phyloP scores from a whole-genome alignment of 148 eudicot species.

The Rhododendron vialii region DNA sequence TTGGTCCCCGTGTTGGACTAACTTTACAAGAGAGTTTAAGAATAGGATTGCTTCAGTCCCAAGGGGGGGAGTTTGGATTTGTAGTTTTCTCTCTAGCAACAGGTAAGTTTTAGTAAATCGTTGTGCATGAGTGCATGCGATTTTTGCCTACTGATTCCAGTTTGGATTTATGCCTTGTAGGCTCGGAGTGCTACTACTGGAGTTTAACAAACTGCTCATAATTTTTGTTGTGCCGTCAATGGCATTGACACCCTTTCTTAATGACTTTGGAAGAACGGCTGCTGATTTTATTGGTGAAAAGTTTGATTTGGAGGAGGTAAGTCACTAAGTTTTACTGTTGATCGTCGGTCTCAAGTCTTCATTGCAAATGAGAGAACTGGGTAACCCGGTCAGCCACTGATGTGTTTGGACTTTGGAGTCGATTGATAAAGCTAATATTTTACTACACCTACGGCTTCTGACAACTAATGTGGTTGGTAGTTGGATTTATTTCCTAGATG shows the following conservation, averaged over 20 bases:
- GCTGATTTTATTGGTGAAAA: conserved; percentile 71
- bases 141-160: neutral
- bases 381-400: neutral
- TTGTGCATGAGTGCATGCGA: neutral
- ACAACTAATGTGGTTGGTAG: neutral
- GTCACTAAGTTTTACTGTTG: conserved; percentile 19
- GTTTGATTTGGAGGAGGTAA: conserved; percentile 55
- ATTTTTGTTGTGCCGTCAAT: conserved; percentile 95
- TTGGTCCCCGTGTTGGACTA: conserved; percentile 98
- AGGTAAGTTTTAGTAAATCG: conserved; percentile 36
- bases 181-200: conserved; percentile 96
- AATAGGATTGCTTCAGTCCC: conserved; percentile 90
- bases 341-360: neutral
- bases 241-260: conserved; percentile 88
- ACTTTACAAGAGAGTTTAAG: conserved; percentile 83
- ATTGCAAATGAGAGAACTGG: neutral
- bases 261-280: conserved; percentile 82
- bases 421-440: neutral
- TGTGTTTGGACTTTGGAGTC: neutral
- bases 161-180: conserved; percentile 32
- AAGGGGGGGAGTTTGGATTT: conserved; percentile 97
- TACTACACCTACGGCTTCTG: neutral
- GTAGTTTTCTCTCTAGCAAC: conserved; percentile 93
- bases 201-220: conserved; percentile 93
- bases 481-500: neutral